These are phyloP conservation scores for Huntiella bhutanensis DNA, from an alignment of 2,329 filamentous ascomycete genomes.

Conservation along the genomic window DNA sequence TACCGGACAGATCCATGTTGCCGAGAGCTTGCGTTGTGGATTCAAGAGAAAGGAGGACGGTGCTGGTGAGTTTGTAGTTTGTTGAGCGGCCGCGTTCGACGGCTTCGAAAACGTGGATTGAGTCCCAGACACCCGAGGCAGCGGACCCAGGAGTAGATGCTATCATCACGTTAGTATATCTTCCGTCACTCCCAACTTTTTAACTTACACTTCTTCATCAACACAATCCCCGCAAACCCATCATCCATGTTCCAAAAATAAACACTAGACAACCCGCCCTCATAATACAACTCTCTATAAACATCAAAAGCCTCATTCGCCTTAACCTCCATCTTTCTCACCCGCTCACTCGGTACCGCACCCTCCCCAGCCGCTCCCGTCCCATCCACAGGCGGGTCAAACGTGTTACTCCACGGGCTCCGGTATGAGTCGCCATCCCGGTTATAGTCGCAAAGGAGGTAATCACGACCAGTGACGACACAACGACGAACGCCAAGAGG, in stretches of 20 bases:
- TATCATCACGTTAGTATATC: conserved; percentile 18
- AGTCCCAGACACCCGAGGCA: conserved; percentile 80
- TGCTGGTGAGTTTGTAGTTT: conserved; percentile 95
- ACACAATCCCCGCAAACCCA: conserved; percentile 86
- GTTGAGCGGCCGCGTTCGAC: conserved; percentile 79
- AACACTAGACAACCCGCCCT: conserved; percentile 86
- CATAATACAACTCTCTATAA: conserved; percentile 91
- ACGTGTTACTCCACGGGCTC: conserved; percentile 97
- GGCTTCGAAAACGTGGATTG: conserved; percentile 95
- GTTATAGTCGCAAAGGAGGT: conserved; percentile 98
- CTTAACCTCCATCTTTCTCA: conserved; percentile 81
- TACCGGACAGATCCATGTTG: conserved; percentile 80
- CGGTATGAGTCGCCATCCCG: conserved; percentile 95
- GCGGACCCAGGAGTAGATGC: conserved; percentile 46
- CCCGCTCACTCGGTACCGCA: conserved; percentile 72
- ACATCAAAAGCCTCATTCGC: conserved; percentile 95
- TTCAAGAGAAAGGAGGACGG: conserved; percentile 79
- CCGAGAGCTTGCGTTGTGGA: conserved; percentile 41
- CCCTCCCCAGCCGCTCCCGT: conserved; percentile 45
- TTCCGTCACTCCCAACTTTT: not conserved
- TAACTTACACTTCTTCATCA: conserved; percentile 74
- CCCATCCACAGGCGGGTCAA: conserved; percentile 67
- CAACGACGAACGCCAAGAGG: conserved; percentile 75
- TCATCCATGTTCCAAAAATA: conserved; percentile 98
- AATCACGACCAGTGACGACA: conserved; percentile 77